Evolutionary conservation across 176 grass and related monocot species (phyloP).

Genomic region (Carex kokanica): DNA sequence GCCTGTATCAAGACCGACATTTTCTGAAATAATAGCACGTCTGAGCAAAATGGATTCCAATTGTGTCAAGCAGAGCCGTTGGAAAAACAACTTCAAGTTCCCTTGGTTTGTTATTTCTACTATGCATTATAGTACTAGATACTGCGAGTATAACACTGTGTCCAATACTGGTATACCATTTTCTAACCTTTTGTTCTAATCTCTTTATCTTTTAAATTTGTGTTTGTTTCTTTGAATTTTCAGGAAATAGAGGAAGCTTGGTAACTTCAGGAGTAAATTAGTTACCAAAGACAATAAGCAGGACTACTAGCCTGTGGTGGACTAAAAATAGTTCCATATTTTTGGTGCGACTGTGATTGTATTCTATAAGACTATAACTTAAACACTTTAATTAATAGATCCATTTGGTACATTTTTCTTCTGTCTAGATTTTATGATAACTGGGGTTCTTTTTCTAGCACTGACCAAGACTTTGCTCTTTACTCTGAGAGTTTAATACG

Average conservation of each 20-base stretch:
- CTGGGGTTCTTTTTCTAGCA: too few relatives aligned
- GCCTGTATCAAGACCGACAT: conserved; percentile 54
- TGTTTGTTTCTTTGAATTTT: background rate
- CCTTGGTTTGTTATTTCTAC: conserved; percentile 51
- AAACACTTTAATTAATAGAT: background rate
- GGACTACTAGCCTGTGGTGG: background rate
- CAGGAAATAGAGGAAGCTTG: background rate
- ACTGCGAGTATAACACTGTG: background rate
- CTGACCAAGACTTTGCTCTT: background rate
- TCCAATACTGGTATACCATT: background rate
- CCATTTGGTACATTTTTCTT: conserved; percentile 3
- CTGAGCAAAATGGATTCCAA: conserved; percentile 50
- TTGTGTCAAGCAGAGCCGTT: conserved; percentile 47
- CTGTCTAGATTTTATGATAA: background rate
- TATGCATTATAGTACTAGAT: conserved; percentile 1
- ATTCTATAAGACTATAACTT: background rate
- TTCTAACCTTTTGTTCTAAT: background rate
- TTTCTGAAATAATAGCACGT: conserved; percentile 70
- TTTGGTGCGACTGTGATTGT: background rate
- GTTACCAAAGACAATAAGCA: background rate
- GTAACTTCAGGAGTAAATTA: background rate
- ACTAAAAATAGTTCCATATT: conserved; percentile 13
- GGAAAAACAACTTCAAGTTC: conserved; percentile 78
- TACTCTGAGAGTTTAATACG: background rate
- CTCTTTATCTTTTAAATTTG: conserved; percentile 10